Percentiles rank a stretch among this genome's conserved stretches.
These are phyloP conservation scores for Magnolia changhungtana DNA, from an alignment of 164 flowering plant species.

Conservation along the genomic window DNA sequence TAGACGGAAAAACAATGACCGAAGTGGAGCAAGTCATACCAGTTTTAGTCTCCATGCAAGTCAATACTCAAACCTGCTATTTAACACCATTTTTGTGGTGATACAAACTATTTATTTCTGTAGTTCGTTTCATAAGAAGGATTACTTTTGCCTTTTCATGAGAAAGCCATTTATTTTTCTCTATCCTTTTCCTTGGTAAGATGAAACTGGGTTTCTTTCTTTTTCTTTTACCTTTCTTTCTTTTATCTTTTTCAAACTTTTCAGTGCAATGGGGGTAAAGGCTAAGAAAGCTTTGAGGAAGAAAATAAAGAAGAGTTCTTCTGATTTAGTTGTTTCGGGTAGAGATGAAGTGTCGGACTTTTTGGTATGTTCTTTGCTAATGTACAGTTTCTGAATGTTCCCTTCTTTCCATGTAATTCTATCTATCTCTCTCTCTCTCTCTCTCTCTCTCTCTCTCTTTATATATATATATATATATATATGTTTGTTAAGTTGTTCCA, in stretches of 20 bases:
- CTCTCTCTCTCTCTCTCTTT: too few relatives aligned
- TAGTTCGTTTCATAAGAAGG: too few relatives aligned
- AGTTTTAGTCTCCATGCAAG: too few relatives aligned
- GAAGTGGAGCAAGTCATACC: too few relatives aligned
- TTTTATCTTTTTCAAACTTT: too few relatives aligned
- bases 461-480: not conserved
- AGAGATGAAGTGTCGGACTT: conserved; percentile 39
- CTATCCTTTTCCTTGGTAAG: not conserved
- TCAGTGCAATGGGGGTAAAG: conserved; percentile 20
- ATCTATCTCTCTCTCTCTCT: too few relatives aligned
- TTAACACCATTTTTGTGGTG: too few relatives aligned
- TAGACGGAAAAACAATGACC: too few relatives aligned
- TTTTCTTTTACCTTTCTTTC: too few relatives aligned
- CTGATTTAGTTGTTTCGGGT: conserved; percentile 8
- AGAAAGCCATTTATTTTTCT: not conserved
- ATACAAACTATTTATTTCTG: too few relatives aligned
- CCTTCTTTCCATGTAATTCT: not conserved
- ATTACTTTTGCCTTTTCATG: too few relatives aligned
- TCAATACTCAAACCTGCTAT: too few relatives aligned
- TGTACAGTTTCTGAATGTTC: not conserved
- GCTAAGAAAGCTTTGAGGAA: conserved; percentile 31
- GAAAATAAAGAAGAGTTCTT: conserved; percentile 24
- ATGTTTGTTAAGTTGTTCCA: not conserved
- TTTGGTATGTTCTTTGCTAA: conserved; percentile 32
- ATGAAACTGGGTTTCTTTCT: not conserved